These are phyloP conservation scores for Aaosphaeria arxii DNA, from an alignment of 2,329 filamentous ascomycete genomes.

Conservation along the genomic window DNA sequence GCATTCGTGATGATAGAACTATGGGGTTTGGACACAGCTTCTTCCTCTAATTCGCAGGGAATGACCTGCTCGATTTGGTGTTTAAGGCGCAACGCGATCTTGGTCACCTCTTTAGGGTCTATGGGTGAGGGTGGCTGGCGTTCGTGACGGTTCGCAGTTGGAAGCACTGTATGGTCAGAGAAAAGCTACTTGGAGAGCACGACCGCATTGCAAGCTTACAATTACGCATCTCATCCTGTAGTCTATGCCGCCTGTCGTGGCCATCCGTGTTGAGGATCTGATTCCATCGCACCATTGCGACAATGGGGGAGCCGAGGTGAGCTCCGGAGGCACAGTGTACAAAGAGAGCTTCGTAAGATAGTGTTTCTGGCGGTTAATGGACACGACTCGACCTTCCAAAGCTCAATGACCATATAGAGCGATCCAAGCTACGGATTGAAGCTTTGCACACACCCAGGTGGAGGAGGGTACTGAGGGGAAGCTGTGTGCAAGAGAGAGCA, in stretches of 20 bases:
- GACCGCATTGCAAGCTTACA: constrained; percentile 21
- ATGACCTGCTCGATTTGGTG: constrained; percentile 87
- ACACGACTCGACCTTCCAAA: too few relatives aligned
- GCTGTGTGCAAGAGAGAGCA: too few relatives aligned
- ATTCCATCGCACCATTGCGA: constrained; percentile 39
- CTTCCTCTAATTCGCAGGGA: constrained; percentile 82
- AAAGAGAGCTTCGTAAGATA: background rate
- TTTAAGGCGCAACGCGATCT: constrained; percentile 83
- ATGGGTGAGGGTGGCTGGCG: constrained; percentile 64
- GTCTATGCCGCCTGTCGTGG: constrained; percentile 34
- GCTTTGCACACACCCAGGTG: too few relatives aligned
- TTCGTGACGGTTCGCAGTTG: constrained; percentile 53
- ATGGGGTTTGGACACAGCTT: constrained; percentile 72
- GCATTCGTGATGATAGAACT: constrained; percentile 78
- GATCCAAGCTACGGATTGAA: too few relatives aligned
- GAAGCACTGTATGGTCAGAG: constrained; percentile 56
- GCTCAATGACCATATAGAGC: too few relatives aligned
- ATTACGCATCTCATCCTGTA: constrained; percentile 43
- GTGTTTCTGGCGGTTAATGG: background rate
- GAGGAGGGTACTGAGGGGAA: too few relatives aligned
- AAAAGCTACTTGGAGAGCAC: background rate
- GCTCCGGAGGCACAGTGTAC: constrained; percentile 3
- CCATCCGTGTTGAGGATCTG: constrained; percentile 36
- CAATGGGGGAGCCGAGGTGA: constrained; percentile 5
- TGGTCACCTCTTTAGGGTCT: constrained; percentile 77